Conservation (phyloP, 192 early-diverging fungal genomes). For the Backusella australiensis region DNA sequence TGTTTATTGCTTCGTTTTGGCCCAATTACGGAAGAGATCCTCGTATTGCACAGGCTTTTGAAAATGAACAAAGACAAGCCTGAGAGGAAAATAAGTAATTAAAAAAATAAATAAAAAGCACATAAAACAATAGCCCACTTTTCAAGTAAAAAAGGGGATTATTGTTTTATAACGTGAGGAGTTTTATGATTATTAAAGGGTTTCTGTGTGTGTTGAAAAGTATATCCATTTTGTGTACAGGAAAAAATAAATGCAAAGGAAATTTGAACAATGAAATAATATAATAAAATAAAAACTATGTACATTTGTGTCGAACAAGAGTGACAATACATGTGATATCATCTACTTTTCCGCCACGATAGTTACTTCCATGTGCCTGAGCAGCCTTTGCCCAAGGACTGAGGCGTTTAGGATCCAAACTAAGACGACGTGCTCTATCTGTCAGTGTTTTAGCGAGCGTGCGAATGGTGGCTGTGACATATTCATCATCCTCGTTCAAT, state of each 20-base stretch:
- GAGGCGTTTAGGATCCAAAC: slow-evolving; percentile 46
- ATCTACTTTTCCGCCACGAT: slow-evolving; percentile 52
- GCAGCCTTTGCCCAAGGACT: slow-evolving; percentile 51
- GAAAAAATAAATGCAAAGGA: not conserved
- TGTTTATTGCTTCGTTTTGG: slow-evolving; percentile 26
- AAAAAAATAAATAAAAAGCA: not conserved
- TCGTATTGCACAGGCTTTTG: slow-evolving; percentile 18
- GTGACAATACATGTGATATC: slow-evolving; percentile 59
- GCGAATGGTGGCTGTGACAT: slow-evolving; percentile 38
- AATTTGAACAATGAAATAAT: not conserved
- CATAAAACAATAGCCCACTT: not conserved
- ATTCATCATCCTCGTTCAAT: slow-evolving; percentile 23
- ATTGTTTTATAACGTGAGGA: not conserved
- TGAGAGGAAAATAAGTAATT: not conserved
- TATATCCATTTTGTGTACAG: not conserved
- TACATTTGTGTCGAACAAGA: slow-evolving; percentile 27
- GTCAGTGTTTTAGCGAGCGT: slow-evolving; percentile 47
- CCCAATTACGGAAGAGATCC: slow-evolving; percentile 25
- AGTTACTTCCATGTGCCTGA: slow-evolving; percentile 42
- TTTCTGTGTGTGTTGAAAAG: not conserved
- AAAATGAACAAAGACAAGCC: slow-evolving; percentile 10
- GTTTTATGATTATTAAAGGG: not conserved
- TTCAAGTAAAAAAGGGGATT: not conserved
- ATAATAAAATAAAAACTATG: not conserved
- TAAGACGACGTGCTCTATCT: slow-evolving; percentile 49